These are phyloP conservation scores for Apiospora hydei DNA, from an alignment of 2,329 filamentous ascomycete species.

Conservation along the genomic window DNA sequence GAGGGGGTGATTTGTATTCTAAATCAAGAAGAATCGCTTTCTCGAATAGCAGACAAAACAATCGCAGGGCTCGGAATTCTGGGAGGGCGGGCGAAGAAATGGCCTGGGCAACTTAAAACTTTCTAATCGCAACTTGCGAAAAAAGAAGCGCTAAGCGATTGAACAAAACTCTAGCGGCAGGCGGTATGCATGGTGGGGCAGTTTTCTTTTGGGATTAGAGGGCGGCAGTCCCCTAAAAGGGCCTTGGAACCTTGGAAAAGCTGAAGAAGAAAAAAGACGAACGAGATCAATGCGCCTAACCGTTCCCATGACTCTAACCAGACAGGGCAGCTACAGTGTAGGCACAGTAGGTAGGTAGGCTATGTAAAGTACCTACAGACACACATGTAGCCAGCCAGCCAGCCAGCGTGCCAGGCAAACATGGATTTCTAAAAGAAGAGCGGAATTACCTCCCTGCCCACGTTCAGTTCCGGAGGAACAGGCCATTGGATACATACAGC, in stretches of 20 bases:
- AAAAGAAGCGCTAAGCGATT: conserved; percentile 15
- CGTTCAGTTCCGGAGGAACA: neutral
- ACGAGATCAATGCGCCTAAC: neutral
- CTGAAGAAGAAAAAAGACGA: neutral
- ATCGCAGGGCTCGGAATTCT: neutral
- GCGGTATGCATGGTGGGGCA: conserved; percentile 16
- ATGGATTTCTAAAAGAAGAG: neutral
- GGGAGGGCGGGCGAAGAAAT: neutral
- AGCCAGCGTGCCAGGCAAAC: no score
- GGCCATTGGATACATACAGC: neutral
- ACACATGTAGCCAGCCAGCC: neutral
- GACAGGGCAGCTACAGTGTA: neutral
- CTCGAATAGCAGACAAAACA: neutral
- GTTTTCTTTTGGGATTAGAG: neutral
- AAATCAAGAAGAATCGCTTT: neutral
- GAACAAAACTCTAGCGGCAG: conserved; percentile 16
- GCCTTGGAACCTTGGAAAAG: neutral
- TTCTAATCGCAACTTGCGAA: conserved; percentile 13
- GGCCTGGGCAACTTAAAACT: conserved; percentile 14
- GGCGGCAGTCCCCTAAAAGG: neutral
- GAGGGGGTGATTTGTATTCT: neutral
- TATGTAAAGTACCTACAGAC: no score
- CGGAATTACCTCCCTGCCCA: neutral
- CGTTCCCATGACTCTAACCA: conserved; percentile 1
- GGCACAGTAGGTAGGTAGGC: neutral